Evolutionary conservation across 306 rosid genomes (phyloP).

Genomic region (Mimosa pudica): DNA sequence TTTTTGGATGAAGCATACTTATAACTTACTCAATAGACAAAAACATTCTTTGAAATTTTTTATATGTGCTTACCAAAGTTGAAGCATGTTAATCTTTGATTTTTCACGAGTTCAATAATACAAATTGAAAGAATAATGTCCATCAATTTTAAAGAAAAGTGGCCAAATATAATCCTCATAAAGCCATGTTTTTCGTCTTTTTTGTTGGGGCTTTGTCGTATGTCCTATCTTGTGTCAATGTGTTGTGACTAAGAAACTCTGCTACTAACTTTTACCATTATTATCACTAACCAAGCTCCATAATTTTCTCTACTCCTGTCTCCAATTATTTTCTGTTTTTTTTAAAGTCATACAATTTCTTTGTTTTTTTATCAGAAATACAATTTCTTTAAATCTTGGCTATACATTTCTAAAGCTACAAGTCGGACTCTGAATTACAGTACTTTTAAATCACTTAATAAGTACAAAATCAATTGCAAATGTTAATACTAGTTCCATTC

Average conservation of each 20-base stretch:
- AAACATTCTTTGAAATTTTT: background rate
- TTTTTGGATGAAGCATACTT: background rate
- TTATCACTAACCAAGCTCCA: background rate
- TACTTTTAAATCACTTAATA: too few species aligned
- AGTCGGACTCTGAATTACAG: too few species aligned
- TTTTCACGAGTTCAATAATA: slow-evolving; percentile 3
- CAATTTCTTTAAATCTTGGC: too few species aligned
- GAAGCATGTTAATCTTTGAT: background rate
- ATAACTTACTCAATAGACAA: background rate
- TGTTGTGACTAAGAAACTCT: background rate
- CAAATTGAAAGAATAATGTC: background rate
- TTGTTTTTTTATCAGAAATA: too few species aligned
- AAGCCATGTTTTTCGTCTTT: background rate
- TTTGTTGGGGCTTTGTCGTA: background rate
- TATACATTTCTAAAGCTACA: too few species aligned
- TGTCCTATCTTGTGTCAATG: background rate
- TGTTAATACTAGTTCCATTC: too few species aligned
- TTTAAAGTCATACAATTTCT: too few species aligned
- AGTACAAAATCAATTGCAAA: too few species aligned
- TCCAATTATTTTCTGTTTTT: background rate
- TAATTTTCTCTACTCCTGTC: background rate
- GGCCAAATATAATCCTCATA: background rate
- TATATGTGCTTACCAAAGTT: background rate
- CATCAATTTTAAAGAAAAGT: background rate
- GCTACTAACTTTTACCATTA: background rate